Evolutionary conservation across 2,329 filamentous ascomycete species (phyloP), one percentile per base, ranked within the genome.

Genomic region (Sordariomycetes sp.): DNA sequence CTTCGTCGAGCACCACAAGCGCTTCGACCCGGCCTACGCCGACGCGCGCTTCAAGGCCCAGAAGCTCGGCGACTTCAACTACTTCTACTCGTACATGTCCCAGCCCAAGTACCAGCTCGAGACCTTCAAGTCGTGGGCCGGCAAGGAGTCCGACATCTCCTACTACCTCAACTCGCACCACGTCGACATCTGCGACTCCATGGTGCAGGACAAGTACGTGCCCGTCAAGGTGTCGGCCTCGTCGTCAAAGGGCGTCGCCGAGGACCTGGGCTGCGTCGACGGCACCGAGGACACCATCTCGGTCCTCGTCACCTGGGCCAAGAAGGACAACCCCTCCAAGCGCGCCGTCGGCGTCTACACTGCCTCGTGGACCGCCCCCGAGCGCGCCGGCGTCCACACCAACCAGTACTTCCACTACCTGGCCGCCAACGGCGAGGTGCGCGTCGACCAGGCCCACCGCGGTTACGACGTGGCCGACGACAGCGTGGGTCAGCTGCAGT

Each of bases 361-460:
- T 10, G 85, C 88, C 9, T 90, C 83, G 26, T 95, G 88, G 88
- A 94, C 88, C 2, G 90, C 90, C 6, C 88, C 90, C 10, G 84
- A 93, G 55, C 84, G 81, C 50, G 88, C 88, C 0, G 88, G 90
- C 32, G 87, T 95, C n/a, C 90, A 95, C 63, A 90, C 82, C 2
- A 94, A 94, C 58, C 88, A 95, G 64, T 92, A 94, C 63, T 95
- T 95, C 68, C 88, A 95, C 62, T 94, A 92, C 64, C 81, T 95
- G 64, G 88, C 76, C 4, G 73, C 75, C 39, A 75, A 80, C 37
- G 88, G 88, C 43, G 88, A 95, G 63, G 78, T 95, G 48, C 77
- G 85, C 39, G 75, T 94, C 49, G 86, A 95, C 64, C 90, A 95
- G 63, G 88, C 87, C 29, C 93, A 94, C 70, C 76, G 88, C 35